Conservation (phyloP, 176 grass and related monocot species). For the Musa troglodytarum region DNA sequence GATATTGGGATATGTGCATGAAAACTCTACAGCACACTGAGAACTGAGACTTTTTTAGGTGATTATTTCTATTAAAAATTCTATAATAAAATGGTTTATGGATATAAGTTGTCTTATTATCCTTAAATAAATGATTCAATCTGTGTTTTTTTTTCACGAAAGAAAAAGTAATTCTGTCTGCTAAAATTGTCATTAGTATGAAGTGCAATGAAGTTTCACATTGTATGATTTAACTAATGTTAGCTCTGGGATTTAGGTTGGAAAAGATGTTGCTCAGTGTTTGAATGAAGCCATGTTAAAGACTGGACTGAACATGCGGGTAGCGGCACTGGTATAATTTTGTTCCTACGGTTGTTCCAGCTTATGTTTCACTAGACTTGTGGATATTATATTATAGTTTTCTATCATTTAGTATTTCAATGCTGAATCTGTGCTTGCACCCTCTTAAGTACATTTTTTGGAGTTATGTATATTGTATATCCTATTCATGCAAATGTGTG, state of each 20-base stretch:
- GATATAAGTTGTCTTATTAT: neutral
- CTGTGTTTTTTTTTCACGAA: too few species aligned
- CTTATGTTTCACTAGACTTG: neutral
- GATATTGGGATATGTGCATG: neutral
- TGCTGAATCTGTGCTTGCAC: neutral
- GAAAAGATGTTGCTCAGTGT: conserved; percentile 63
- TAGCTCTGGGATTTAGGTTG: conserved; percentile 36
- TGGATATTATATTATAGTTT: neutral
- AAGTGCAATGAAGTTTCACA: too few species aligned
- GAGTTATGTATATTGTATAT: neutral
- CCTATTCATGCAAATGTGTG: neutral
- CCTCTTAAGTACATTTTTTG: too few species aligned
- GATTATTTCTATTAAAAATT: neutral
- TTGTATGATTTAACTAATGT: neutral
- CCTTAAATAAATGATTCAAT: neutral
- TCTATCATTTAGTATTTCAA: neutral
- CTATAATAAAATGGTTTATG: neutral
- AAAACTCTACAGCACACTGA: too few species aligned
- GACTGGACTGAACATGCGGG: conserved; percentile 51
- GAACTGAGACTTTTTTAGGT: too few species aligned
- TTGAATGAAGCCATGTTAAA: conserved; percentile 72
- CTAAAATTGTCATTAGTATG: too few species aligned
- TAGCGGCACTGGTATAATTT: conserved; percentile 65
- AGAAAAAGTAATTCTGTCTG: too few species aligned
- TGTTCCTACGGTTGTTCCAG: neutral